These are phyloP conservation scores for Penicillium longicatenatum DNA, from an alignment of 495 filamentous ascomycete species.

Conservation along the genomic window DNA sequence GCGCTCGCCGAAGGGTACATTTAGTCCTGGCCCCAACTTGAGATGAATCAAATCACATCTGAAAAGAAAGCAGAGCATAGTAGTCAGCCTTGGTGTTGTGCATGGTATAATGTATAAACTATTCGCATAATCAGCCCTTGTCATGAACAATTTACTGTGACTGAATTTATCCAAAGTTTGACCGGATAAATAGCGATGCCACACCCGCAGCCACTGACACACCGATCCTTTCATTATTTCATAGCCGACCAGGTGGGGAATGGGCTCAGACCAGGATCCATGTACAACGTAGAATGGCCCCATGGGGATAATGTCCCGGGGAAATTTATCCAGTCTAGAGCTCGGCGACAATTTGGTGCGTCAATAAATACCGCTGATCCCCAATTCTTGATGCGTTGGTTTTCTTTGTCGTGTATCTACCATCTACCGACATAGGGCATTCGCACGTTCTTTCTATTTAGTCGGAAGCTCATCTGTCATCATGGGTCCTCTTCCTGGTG, in stretches of 20 bases:
- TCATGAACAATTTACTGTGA: too few relatives aligned
- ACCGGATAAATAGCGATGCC: neutral
- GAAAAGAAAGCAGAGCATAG: neutral
- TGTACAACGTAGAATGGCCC: neutral
- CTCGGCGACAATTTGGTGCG: neutral
- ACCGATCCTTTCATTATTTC: neutral
- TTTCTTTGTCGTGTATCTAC: neutral
- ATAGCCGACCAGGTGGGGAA: neutral
- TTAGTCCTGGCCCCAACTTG: neutral
- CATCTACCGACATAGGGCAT: neutral
- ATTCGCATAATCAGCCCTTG: too few relatives aligned
- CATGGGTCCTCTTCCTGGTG: slow-evolving; percentile 24
- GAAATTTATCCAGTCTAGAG: slow-evolving; percentile 8
- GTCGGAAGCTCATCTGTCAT: neutral
- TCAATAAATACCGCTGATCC: slow-evolving; percentile 21
- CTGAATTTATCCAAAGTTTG: neutral
- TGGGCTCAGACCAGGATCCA: too few relatives aligned
- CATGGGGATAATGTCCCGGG: slow-evolving; percentile 19
- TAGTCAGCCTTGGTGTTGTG: too few relatives aligned
- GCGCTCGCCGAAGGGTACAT: neutral
- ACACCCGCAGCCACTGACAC: slow-evolving; percentile 5
- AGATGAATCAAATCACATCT: neutral
- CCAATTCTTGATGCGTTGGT: neutral
- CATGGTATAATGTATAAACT: too few relatives aligned
- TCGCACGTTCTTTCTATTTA: neutral